Evolutionary conservation across 1,284 basidiomycete genomes (phyloP).

Genomic region (Lignosus rhinocerotis): DNA sequence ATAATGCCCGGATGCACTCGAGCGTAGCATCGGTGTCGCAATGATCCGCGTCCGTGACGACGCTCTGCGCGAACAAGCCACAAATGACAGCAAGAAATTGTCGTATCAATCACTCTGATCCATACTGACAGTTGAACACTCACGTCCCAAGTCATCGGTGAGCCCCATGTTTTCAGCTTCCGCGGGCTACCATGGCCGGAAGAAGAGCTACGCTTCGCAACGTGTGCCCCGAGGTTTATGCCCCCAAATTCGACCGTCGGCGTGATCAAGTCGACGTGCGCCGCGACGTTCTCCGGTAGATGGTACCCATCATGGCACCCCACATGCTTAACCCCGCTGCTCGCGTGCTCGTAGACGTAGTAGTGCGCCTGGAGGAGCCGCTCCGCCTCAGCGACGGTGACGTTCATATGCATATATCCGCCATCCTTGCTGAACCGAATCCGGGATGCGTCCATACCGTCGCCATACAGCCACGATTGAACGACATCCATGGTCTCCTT

Average conservation of each 20-base stretch:
- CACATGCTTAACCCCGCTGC: conserved; percentile 33
- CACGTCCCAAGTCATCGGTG: not conserved
- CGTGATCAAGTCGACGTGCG: conserved; percentile 27
- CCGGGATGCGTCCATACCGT: conserved; percentile 35
- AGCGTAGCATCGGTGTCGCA: conserved; percentile 17
- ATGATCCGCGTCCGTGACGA: conserved; percentile 1
- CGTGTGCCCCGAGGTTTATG: conserved; percentile 5
- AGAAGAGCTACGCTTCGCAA: conserved; percentile 7
- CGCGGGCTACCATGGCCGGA: not conserved
- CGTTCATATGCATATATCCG: conserved; percentile 45
- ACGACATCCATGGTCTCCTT: conserved; percentile 44
- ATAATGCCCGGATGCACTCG: conserved; percentile 21
- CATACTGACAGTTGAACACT: not conserved
- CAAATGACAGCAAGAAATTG: not conserved
- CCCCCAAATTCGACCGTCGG: conserved; percentile 29
- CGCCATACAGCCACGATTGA: conserved; percentile 18
- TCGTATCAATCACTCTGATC: not conserved
- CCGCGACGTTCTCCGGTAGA: conserved; percentile 25
- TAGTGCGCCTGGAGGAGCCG: conserved; percentile 45
- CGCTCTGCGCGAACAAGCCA: not conserved
- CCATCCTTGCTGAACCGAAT: conserved; percentile 36
- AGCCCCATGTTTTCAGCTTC: not conserved
- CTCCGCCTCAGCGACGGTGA: conserved; percentile 46
- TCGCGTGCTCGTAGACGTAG: conserved; percentile 42
- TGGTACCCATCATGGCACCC: conserved; percentile 32